Base-by-base conservation (phyloP, 2,329 filamentous ascomycete species). In the Paracorniculantispora psalliotae region DNA sequence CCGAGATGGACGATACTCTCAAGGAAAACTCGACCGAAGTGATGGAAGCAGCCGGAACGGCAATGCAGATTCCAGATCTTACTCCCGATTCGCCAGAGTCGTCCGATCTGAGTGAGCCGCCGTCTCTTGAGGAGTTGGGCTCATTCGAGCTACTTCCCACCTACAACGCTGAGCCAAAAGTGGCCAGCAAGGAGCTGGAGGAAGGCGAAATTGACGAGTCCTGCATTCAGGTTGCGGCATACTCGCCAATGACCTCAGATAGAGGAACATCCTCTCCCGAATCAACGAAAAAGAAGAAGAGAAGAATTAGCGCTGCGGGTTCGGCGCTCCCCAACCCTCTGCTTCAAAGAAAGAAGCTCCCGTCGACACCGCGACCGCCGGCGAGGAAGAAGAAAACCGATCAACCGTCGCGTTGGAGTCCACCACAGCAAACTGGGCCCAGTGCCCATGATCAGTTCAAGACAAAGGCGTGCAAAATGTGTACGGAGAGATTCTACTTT, bases 391-490 rank as follows among this genome's bases (percentile, higher is more conserved):
- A 21, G 12, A 37, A 28, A 7, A n/a, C n/a, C n/a, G 39, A 47
- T 6, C 47, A 48, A 17, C 15, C 23, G 48, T 37, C 56, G 26
- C 25, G 50, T 25, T 35, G 25, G 35, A 57, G 47, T 17, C 25
- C 35, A 8, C 4, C 25, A 3, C 55, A 35, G 44, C 26, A 50
- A 12, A 28, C 15, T 1, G 48, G 47, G n/a, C 56, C 47, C 0
- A 59, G 48, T 13, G 56, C 48, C 9, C 47, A 52, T 39, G 56
- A 51, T n/a, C 56, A 51, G 41, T 52, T 46, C 56, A 59, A 52
- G 56, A 52, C 41, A 6, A 59, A n/a, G 19, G 30, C 48, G 15
- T 59, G 56, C 39, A 59, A 47, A 12, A 37, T 47, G 21, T 59
- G 56, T 50, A 2, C 19, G 12, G 48, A 52, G 28, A 39, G 56